phyloP scores from a whole-genome alignment of 257 asterid genomes.

The Verbena officinalis region DNA sequence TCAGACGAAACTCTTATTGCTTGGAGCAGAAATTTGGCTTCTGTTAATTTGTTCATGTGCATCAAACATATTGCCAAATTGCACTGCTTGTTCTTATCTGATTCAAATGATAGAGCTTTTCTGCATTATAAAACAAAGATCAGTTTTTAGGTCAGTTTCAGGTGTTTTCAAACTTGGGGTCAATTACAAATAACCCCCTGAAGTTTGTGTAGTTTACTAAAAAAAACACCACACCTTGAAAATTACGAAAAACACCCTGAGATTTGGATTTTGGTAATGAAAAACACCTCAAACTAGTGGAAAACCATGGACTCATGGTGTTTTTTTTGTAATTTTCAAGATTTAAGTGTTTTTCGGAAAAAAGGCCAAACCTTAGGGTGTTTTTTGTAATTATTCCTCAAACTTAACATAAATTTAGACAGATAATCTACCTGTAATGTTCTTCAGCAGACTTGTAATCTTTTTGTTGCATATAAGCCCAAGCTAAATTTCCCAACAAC shows the following conservation, averaged over 20 bases:
- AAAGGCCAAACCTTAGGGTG: no score
- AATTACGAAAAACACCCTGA: no score
- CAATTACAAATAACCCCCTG: no score
- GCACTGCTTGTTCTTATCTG: conserved; percentile 90
- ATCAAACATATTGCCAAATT: conserved; percentile 88
- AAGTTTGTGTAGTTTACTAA: no score
- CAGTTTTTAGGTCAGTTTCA: background rate
- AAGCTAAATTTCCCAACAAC: conserved; percentile 89
- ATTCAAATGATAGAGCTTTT: conserved; percentile 77
- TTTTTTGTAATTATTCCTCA: no score
- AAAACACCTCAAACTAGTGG: no score
- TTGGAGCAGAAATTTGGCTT: conserved; percentile 85
- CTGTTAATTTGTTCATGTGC: conserved; percentile 68
- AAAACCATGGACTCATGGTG: no score
- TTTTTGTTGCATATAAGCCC: conserved; percentile 80
- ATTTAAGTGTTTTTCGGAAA: no score
- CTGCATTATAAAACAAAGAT: conserved; percentile 45
- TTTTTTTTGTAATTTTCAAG: no score
- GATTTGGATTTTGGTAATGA: no score
- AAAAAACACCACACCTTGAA: no score
- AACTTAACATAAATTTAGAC: background rate
- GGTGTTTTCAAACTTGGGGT: no score
- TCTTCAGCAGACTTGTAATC: conserved; percentile 83
- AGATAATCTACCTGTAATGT: conserved; percentile 55
- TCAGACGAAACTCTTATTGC: conserved; percentile 47